These are phyloP conservation scores for Boechera divaricarpa DNA, from an alignment of 345 rosid species.

Conservation along the genomic window DNA sequence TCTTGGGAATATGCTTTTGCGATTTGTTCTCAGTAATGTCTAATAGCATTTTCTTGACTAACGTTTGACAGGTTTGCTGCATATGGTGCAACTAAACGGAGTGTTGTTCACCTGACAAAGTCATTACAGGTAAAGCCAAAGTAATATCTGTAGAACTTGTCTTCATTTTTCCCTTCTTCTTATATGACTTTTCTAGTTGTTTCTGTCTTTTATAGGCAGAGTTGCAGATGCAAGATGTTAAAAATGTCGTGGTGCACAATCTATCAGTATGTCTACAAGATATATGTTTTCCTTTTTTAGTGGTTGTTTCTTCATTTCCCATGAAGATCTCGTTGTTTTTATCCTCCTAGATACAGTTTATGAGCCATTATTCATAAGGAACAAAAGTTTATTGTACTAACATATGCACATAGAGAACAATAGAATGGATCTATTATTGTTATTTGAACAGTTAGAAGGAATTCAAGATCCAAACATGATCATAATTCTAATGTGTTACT, in stretches of 20 bases:
- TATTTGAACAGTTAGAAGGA: background rate
- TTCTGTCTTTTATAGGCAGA: slow-evolving; percentile 68
- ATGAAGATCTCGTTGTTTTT: background rate
- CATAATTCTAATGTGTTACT: slow-evolving; percentile 16
- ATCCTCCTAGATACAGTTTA: background rate
- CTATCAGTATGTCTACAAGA: slow-evolving; percentile 66
- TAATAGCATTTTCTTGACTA: slow-evolving; percentile 1
- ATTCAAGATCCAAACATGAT: background rate
- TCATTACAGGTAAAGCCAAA: slow-evolving; percentile 74
- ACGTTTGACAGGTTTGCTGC: slow-evolving; percentile 82
- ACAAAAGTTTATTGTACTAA: background rate
- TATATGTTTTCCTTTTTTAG: slow-evolving; percentile 3
- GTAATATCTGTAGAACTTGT: background rate
- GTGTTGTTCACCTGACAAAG: slow-evolving; percentile 96
- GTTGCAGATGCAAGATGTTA: slow-evolving; percentile 94
- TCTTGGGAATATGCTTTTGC: background rate
- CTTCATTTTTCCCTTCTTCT: slow-evolving; percentile 10
- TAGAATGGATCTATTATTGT: background rate
- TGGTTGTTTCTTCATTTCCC: background rate
- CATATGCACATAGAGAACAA: background rate
- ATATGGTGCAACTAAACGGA: slow-evolving; percentile 96
- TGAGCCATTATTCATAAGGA: too few species aligned
- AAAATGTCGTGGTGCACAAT: slow-evolving; percentile 86
- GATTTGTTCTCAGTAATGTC: background rate
- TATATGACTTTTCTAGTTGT: slow-evolving; percentile 1